Evolutionary conservation across 176 grass and related monocot genomes (phyloP), one percentile per base, ranked within the genome.

Genomic region (Oryza coarctata): DNA sequence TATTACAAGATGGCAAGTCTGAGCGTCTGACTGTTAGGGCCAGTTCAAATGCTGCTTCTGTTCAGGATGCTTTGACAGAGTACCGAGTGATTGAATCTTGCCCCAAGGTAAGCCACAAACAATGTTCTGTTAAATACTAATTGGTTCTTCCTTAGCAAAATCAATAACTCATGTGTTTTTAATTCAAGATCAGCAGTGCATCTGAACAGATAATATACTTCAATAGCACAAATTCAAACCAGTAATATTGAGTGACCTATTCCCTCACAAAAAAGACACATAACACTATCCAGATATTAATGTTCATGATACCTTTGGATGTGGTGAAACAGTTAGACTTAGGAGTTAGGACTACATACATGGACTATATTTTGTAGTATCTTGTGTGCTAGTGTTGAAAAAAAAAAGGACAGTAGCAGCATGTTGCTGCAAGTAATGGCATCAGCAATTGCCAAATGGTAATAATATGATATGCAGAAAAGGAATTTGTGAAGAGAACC

Each of bases 61-160:
- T 90, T 65, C 88, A 93, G 64, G 88, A 98, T 89, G 92, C 95
- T 77, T 84, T 98, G 81, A 95, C 95, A 86, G 92, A 98, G 67
- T 95, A 95, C 80, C 81, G 68, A 73, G 88, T 98, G 75, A 93
- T 98, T 77, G 76, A 92, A 87, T 84, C 84, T 89, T 95, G 80
- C 75, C 49, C 71, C 64, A 86, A 82, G 95, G 95, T 98, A 78
- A 39, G 78, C 38, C 62, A 82, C 22, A 62, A 61, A 40, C 26
- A 65, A 39, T 63, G 5, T 34, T 32, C 27, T 78, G 1, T 66
- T 80, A 65, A 22, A 75, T 39, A 33, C 11, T 20, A 75, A 70
- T 57, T 25, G 14, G 34, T 70, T 55, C 70, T 71, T 29, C 75
- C 3, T 65, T 65, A 25, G 9, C 11, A 75, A 80, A 70, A 80